Conservation (phyloP, 1,284 basidiomycete species). For the Moesziomyces antarcticus region DNA sequence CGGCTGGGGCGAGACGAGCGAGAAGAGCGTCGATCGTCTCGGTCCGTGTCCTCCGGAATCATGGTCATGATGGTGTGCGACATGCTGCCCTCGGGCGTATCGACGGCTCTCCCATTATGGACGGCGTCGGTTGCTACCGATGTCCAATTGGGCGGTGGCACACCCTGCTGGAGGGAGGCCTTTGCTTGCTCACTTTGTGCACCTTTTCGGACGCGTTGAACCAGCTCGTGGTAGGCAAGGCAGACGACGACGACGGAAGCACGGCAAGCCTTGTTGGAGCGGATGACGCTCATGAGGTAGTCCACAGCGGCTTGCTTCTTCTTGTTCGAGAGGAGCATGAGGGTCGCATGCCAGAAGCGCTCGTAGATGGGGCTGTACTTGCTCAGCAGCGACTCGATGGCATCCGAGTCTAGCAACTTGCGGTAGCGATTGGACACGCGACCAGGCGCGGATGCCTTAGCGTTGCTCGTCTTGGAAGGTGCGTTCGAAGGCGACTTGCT, state of each 20-base stretch:
- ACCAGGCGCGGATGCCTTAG: conserved; percentile 11
- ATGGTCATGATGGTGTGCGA: conserved; percentile 20
- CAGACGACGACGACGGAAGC: conserved; percentile 53
- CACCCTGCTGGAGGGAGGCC: conserved; percentile 1
- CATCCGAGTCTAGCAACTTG: conserved; percentile 46
- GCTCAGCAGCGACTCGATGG: conserved; percentile 48
- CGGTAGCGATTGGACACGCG: conserved; percentile 33
- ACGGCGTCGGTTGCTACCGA: conserved; percentile 25
- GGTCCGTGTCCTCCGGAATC: conserved; percentile 21
- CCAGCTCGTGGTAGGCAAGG: conserved; percentile 52
- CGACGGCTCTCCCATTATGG: conserved; percentile 4
- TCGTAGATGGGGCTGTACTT: conserved; percentile 56
- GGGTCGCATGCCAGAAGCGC: conserved; percentile 47
- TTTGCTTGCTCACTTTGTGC: conserved; percentile 11
- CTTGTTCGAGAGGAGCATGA: conserved; percentile 39
- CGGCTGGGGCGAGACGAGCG: not conserved
- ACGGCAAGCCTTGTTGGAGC: conserved; percentile 40
- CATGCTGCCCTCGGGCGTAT: conserved; percentile 9
- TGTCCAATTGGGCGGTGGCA: conserved; percentile 21
- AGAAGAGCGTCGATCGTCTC: conserved; percentile 1
- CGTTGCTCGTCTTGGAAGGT: conserved; percentile 6
- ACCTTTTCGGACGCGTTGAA: conserved; percentile 31
- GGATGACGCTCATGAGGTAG: conserved; percentile 44
- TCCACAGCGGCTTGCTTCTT: conserved; percentile 43
- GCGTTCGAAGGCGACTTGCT: not conserved